Evolutionary conservation across 78 protist species (phyloP).

Genomic region (Dictyostelium firmibasis): DNA sequence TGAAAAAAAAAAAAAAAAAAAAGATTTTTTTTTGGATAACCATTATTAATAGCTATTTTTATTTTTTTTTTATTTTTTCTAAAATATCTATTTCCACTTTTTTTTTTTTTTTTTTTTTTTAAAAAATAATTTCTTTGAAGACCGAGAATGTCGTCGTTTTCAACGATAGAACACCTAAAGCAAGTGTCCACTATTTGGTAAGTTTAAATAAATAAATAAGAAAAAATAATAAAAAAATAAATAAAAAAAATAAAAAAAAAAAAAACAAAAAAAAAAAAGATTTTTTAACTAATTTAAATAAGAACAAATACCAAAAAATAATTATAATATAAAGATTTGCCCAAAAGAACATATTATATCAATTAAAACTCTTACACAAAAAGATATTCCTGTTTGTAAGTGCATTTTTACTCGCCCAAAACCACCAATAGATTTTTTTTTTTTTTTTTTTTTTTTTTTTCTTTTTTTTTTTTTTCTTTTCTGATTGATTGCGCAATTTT

Average conservation of each 20-base stretch:
- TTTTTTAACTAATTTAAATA: too few relatives aligned
- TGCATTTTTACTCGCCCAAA: neutral
- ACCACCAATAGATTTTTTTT: neutral
- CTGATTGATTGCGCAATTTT: neutral
- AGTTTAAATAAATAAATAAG: too few relatives aligned
- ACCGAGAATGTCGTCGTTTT: constrained; percentile 26
- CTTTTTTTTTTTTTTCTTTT: neutral
- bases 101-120: neutral
- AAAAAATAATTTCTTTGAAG: neutral
- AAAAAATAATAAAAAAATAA: too few relatives aligned
- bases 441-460: neutral
- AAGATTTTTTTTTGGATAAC: neutral
- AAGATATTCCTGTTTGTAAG: constrained; percentile 41
- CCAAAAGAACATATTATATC: constrained; percentile 47
- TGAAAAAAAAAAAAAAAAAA: neutral
- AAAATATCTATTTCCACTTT: neutral
- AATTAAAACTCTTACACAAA: constrained; percentile 21
- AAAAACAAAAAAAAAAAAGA: neutral
- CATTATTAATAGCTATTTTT: neutral
- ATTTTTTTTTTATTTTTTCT: neutral
- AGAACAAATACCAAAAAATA: too few relatives aligned
- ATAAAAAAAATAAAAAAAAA: neutral
- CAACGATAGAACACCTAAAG: constrained; percentile 51
- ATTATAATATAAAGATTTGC: neutral
- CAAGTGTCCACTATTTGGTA: constrained; percentile 44